Evolutionary conservation across 179 eudicot genomes (phyloP), one percentile per base, ranked within the genome.

Genomic region (Gypsophila paniculata): DNA sequence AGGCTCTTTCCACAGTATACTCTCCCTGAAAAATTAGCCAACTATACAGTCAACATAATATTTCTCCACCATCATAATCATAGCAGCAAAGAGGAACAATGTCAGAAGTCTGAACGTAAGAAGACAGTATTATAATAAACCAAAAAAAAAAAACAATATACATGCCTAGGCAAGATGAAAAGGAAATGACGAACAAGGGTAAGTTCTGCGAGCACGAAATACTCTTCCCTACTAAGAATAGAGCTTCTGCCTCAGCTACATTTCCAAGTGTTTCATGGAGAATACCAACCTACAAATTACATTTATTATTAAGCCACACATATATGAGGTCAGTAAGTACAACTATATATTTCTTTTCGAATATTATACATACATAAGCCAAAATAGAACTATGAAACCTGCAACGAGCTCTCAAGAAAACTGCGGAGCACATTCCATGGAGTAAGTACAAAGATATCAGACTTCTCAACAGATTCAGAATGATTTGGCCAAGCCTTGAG

Each of bases 351-450:
- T 65, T 18, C 13, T 10, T 57, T 54, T 48, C 15, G 34, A 13
- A 49, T 65, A 22, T 15, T 18, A 53, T 29, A 74, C 69, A 65
- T 59, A 68, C 26, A 13, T 54, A 68, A 72, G 4, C 68, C 66
- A 23, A 42, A 68, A 79, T 42, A 74, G 53, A 75, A 61, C 58
- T 60, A 46, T 70, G 76, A 61, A 72, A 92, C 99, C 99, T 95
- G 97, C 67, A 95, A 74, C 29, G 84, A 84, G 91, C 99, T 95
- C 83, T 95, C 97, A 71, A 95, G 97, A 78, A 87, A 92, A 83
- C 97, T 83, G 51, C 81, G 83, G 58, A 94, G 96, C 71, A 88
- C 87, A 82, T 86, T 95, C 99, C 99, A 95, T 18, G 97, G 93
- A 72, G 96, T 90, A 73, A 91, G 89, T 72, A 83, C 61, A 61